These are phyloP conservation scores for Cytidiella melzeri DNA, from an alignment of 768 basidiomycete genomes.

Conservation along the genomic window DNA sequence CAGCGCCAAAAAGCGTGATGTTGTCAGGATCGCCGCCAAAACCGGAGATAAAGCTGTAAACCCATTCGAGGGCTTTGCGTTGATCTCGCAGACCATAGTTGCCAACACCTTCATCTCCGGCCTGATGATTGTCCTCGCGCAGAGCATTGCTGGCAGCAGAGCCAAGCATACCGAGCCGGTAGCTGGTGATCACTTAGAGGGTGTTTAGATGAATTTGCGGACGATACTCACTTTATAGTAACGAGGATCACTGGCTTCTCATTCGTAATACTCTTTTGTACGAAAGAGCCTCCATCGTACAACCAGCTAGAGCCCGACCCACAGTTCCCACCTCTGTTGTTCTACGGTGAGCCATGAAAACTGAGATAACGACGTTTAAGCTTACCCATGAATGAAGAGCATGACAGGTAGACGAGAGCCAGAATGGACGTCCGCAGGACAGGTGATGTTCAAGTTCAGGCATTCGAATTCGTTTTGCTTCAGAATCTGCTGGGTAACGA, in stretches of 20 bases:
- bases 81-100: slow-evolving; percentile 60
- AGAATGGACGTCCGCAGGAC: slow-evolving; percentile 49
- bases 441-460: slow-evolving; percentile 76
- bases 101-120: slow-evolving; percentile 66
- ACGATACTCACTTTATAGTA: slow-evolving; percentile 60
- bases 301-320: slow-evolving; percentile 76
- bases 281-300: slow-evolving; percentile 67
- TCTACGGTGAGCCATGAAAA: background rate
- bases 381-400: slow-evolving; percentile 84
- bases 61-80: slow-evolving; percentile 43
- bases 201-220: slow-evolving; percentile 5
- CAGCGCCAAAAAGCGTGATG: slow-evolving; percentile 29
- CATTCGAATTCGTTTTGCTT: slow-evolving; percentile 75
- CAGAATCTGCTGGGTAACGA: slow-evolving; percentile 47
- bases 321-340: slow-evolving; percentile 56
- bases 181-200: slow-evolving; percentile 36
- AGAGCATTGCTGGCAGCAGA: slow-evolving; percentile 65
- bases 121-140: slow-evolving; percentile 57
- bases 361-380: slow-evolving; percentile 10
- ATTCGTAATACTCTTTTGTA: slow-evolving; percentile 56
- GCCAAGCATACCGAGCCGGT: slow-evolving; percentile 71
- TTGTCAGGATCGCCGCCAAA: slow-evolving; percentile 45
- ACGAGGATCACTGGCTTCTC: slow-evolving; percentile 67
- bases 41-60: slow-evolving; percentile 41
- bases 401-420: slow-evolving; percentile 65